These are phyloP conservation scores for Pseudogymnoascus sp. DNA, from an alignment of 2,329 filamentous ascomycete species.

Conservation along the genomic window DNA sequence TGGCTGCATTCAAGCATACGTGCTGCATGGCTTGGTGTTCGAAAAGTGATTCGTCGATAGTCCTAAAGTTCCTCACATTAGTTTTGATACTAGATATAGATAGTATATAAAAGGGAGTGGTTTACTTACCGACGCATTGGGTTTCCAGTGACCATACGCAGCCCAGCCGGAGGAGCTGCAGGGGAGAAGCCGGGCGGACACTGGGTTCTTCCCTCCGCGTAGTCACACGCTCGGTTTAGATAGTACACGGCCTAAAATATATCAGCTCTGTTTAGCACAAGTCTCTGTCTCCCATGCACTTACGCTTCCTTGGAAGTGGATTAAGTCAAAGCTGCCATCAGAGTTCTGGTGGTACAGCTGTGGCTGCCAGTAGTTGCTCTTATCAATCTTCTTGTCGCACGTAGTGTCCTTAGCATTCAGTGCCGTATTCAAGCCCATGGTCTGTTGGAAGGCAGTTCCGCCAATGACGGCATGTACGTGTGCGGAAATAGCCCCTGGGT, in stretches of 20 bases:
- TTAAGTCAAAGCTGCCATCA: constrained; percentile 17
- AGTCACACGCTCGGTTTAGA: constrained; percentile 17
- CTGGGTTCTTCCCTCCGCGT: neutral
- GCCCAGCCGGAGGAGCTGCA: constrained; percentile 15
- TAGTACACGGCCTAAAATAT: constrained; percentile 18
- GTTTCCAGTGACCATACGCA: constrained; percentile 21
- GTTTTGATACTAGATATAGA: neutral
- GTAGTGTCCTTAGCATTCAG: constrained; percentile 17
- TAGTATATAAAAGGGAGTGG: neutral
- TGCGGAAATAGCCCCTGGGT: constrained; percentile 16
- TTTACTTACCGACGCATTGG: constrained; percentile 14
- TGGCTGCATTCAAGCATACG: neutral
- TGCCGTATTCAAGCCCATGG: constrained; percentile 16
- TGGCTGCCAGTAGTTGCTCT: constrained; percentile 20
- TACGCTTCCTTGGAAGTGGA: constrained; percentile 14
- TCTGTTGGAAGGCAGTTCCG: constrained; percentile 20
- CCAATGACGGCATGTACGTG: constrained; percentile 22
- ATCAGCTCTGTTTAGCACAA: neutral
- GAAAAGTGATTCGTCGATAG: neutral
- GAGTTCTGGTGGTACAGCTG: constrained; percentile 16
- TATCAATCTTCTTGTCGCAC: constrained; percentile 18
- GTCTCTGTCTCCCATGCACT: neutral
- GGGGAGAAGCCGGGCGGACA: constrained; percentile 7
- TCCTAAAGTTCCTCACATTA: neutral
- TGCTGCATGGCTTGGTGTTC: constrained; percentile 7